Evolutionary conservation across 2,329 filamentous ascomycete genomes (phyloP).

Genomic region (Aspergillus fijiensis): DNA sequence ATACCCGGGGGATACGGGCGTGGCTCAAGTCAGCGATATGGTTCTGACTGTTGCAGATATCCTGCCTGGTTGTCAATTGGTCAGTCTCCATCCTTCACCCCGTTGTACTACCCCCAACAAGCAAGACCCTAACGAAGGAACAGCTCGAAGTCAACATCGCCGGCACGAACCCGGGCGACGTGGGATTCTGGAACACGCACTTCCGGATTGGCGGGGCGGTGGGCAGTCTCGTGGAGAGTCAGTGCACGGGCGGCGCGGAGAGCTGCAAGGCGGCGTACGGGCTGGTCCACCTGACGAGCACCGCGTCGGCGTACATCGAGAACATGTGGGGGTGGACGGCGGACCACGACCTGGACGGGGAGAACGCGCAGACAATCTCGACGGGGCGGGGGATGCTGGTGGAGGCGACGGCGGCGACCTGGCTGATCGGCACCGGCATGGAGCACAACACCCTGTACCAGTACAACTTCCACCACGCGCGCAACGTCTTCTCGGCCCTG

Average conservation of each 20-base stretch:
- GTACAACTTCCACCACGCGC: conserved; percentile 47
- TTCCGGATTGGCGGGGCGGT: conserved; percentile 50
- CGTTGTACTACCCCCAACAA: no score
- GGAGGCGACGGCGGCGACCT: conserved; percentile 44
- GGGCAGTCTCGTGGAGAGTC: conserved; percentile 25
- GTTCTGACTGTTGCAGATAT: conserved; percentile 41
- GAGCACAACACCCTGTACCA: conserved; percentile 52
- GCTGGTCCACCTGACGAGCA: conserved; percentile 52
- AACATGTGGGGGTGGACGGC: conserved; percentile 54
- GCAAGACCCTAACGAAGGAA: background rate
- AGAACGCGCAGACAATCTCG: conserved; percentile 29
- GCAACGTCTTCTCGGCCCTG: conserved; percentile 44
- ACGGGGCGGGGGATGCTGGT: conserved; percentile 44
- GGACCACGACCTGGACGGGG: conserved; percentile 48
- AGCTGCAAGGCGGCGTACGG: conserved; percentile 52
- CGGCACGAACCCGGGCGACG: conserved; percentile 42
- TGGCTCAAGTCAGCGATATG: conserved; percentile 55
- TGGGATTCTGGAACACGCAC: conserved; percentile 52
- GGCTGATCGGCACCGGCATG: conserved; percentile 48
- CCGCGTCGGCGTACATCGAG: conserved; percentile 54
- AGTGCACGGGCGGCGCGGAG: background rate
- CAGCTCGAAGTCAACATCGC: conserved; percentile 3
- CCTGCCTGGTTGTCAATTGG: conserved; percentile 34
- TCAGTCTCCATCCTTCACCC: background rate
- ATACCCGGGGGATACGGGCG: conserved; percentile 49